Base-by-base conservation (phyloP, 148 eudicot genomes). In the Heliamphora exappendiculata region DNA sequence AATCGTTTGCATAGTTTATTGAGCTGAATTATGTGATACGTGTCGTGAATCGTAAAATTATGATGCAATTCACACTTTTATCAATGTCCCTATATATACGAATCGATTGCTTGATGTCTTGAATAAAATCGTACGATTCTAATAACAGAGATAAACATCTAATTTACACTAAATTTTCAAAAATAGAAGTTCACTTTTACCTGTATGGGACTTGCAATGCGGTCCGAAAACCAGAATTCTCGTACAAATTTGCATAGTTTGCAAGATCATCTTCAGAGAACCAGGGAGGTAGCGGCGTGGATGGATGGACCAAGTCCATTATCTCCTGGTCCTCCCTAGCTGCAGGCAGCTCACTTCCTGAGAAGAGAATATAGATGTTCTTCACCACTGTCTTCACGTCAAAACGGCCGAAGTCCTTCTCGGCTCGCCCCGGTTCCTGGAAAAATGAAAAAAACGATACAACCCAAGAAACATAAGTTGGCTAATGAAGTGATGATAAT, bases 371-470 rank as follows among this genome's bases (percentile, higher is more conserved):
- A 81, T 90, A 88, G 4, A 86, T 81, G 75, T 87, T 87, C 60
- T 72, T 70, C 34, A 88, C 81, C 36, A 90, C 88, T 16, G 87
- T 88, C 68, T 85, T 90, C 6, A 77, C 75, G 64, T 88, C 84
- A 58, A 90, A 70, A 16, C 88, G 86, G 7, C 82, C 79, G 75
- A 90, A 90, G 76, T 88, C 89, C 39, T 88, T 87, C 71, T 88
- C 91, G 63, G 92, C 90, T 80, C 90, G 72, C 78, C 90, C 94
- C 29, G 84, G 82, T 75, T 85, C 83, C 94, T 90, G 41, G 31
- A 29, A 31, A 42, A 31, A n/a, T n/a, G n/a, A n/a, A n/a, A n/a
- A n/a, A n/a, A n/a, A n/a, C 5, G 22, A 0, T 28, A 29, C 1
- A 33, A 47, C 37, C 33, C 50, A 67, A 44, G 39, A 62, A 62